Percentiles rank a stretch among this genome's conserved stretches.
These are phyloP conservation scores for Pythium periplocum DNA, from an alignment of 352 stramenopile species.

Conservation along the genomic window DNA sequence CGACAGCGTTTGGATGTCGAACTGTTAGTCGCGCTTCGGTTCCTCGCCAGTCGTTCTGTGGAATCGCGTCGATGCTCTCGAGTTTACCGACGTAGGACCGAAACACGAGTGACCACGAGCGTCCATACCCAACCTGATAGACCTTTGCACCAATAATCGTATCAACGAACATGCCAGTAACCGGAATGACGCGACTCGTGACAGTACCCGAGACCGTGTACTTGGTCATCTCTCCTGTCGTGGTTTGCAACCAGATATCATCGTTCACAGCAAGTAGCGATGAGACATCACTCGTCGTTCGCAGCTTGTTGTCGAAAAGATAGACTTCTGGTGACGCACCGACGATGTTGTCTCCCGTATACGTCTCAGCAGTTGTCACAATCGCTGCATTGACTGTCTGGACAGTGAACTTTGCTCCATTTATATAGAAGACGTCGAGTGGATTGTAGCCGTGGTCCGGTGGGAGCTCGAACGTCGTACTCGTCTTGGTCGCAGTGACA, in stretches of 20 bases:
- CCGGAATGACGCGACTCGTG: constrained; percentile 28
- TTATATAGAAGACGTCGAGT: constrained; percentile 34
- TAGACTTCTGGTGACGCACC: constrained; percentile 27
- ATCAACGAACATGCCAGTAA: constrained; percentile 42
- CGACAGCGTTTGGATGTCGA: constrained; percentile 26
- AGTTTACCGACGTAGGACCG: constrained; percentile 55
- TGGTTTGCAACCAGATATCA: constrained; percentile 47
- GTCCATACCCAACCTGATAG: constrained; percentile 38
- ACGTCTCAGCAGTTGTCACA: constrained; percentile 31
- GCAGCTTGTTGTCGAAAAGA: constrained; percentile 59
- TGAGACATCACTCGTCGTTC: constrained; percentile 51
- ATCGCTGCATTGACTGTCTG: constrained; percentile 12
- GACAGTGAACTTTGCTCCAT: constrained; percentile 31
- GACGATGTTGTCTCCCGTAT: constrained; percentile 27
- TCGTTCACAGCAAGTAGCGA: constrained; percentile 28
- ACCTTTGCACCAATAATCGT: constrained; percentile 29
- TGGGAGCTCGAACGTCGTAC: constrained; percentile 35
- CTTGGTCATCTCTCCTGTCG: constrained; percentile 37
- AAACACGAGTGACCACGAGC: constrained; percentile 62
- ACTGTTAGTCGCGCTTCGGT: constrained; percentile 46
- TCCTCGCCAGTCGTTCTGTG: constrained; percentile 53
- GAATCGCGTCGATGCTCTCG: constrained; percentile 49
- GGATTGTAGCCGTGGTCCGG: constrained; percentile 29
- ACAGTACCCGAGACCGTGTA: constrained; percentile 28
- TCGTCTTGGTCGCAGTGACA: constrained; percentile 27